Base-by-base conservation (phyloP, 2,329 filamentous ascomycete genomes). In the Claviceps purpurea region DNA sequence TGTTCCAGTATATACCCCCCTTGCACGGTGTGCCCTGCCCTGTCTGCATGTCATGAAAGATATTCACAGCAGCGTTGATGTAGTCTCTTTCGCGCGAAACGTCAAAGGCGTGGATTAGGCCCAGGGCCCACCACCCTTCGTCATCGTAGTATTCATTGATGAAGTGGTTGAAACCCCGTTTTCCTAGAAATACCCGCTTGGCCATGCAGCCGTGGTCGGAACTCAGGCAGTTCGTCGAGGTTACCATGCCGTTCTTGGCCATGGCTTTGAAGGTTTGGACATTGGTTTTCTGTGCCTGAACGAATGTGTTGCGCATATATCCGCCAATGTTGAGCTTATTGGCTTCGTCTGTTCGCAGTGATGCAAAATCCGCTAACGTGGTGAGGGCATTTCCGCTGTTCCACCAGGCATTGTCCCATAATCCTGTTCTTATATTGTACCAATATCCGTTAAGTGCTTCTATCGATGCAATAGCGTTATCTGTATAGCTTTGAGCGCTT, bases 321-420 rank as follows among this genome's bases (percentile, higher is more conserved):
- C 61, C 64, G 13, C 64, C 62, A 22, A 77, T 59, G 54, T 68
- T 67, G 49, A 74, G 59, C 45, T 61, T 48, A 49, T 68, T 66
- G 39, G 68, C 67, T 30, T 64, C 61, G 7, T 58, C 54, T 1
- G 62, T 57, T 43, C 67, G 64, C 8, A 71, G 55, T 11, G 55
- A 51, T 4, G 70, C 66, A 61, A 75, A 76, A 61, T 87, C 79
- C 50, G 74, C 76, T 18, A 87, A 65, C 3, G 73, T 74, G 0
- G 81, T 85, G 54, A 88, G 68, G 53, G 74, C 74, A 61, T 87
- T 88, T 45, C 78, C 85, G 50, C 76, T 76, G 61, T 87, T 86
- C 85, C 85, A 89, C 85, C 85, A 89, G 7, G 76, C 73, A 0
- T 75, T 75, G 51, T 78, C 67, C 81, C 81, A 88, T 13, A 85